Base-by-base conservation (phyloP, 768 basidiomycete genomes). In the Xanthoconium stramineum region DNA sequence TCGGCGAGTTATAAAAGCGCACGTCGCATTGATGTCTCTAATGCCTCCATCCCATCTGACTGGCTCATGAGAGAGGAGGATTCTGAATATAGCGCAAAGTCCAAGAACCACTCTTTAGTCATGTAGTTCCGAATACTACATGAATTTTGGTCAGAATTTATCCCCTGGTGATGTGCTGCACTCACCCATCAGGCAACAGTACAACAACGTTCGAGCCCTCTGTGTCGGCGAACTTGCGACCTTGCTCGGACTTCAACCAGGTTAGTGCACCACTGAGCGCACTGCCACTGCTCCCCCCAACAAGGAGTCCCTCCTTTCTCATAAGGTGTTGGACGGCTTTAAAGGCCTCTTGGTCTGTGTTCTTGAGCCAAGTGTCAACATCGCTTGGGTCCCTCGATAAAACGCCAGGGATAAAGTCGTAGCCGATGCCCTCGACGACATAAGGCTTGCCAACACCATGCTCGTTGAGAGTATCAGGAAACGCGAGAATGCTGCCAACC, bases 401-500 rank as follows among this genome's bases (percentile, higher is more conserved):
- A 2, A 95, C 95, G 42, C 90, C 82, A 1, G 96, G 95, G 44
- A 96, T 68, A 67, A 96, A 96, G 70, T 96, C 93, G 63, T 94
- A 94, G 29, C 97, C 97, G 52, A 98, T 98, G n/a, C 97, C 97
- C 69, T 99, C 97, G 20, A 98, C 85, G 49, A 85, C 69, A 65
- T 98, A 98, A 50, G 75, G 72, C 20, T 59, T 39, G 11, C 81
- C 85, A 40, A 70, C 72, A 49, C 55, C 54, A 20, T 70, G 74
- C 2, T 66, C 68, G 65, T 94, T 94, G 47, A 94, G 75, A 17
- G 66, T 58, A 39, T 84, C 81, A 0, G 93, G 91, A 32, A 77
- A 56, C 0, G 94, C 94, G 32, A 98, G 84, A 54, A 96, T 82
- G 62, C 94, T 97, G 40, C 96, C 96, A 71, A 84, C 80, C 91